Evolutionary conservation across 768 basidiomycete genomes (phyloP).

Genomic region (Hysterangium stoloniferum): DNA sequence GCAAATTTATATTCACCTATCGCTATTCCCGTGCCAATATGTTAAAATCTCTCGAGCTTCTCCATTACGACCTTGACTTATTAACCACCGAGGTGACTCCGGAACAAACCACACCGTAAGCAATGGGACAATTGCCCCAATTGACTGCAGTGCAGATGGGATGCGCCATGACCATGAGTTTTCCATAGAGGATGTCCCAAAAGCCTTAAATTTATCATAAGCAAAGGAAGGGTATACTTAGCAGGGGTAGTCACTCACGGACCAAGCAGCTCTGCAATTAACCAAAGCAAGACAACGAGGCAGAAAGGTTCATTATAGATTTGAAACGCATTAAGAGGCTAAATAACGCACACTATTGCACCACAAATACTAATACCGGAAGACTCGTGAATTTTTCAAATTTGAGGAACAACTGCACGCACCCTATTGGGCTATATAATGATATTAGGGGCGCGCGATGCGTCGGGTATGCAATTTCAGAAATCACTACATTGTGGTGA

Average conservation of each 20-base stretch:
- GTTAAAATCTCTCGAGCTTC: slow-evolving; percentile 44
- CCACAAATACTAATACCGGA: slow-evolving; percentile 1
- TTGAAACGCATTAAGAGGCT: background rate
- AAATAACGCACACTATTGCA: slow-evolving; percentile 13
- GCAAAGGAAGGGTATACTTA: background rate
- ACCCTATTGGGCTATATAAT: slow-evolving; percentile 80
- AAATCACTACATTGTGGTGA: slow-evolving; percentile 37
- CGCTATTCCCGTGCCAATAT: slow-evolving; percentile 48
- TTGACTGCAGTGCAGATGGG: slow-evolving; percentile 50
- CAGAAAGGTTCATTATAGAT: background rate
- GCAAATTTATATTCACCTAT: slow-evolving; percentile 19
- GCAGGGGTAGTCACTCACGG: background rate
- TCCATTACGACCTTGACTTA: slow-evolving; percentile 44
- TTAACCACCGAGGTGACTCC: slow-evolving; percentile 60
- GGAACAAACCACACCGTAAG: slow-evolving; percentile 50
- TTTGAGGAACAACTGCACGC: slow-evolving; percentile 19
- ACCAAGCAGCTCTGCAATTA: slow-evolving; percentile 7
- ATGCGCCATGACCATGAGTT: slow-evolving; percentile 60
- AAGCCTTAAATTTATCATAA: background rate
- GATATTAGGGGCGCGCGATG: slow-evolving; percentile 77
- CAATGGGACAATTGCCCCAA: slow-evolving; percentile 47
- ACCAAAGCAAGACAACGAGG: background rate
- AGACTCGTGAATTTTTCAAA: background rate
- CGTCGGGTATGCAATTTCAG: slow-evolving; percentile 78
- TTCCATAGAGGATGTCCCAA: slow-evolving; percentile 6